Percentiles rank a stretch among this genome's conserved stretches.
Conservation (phyloP, 2,329 filamentous ascomycete species). For the Xylariomycetidae sp. region DNA sequence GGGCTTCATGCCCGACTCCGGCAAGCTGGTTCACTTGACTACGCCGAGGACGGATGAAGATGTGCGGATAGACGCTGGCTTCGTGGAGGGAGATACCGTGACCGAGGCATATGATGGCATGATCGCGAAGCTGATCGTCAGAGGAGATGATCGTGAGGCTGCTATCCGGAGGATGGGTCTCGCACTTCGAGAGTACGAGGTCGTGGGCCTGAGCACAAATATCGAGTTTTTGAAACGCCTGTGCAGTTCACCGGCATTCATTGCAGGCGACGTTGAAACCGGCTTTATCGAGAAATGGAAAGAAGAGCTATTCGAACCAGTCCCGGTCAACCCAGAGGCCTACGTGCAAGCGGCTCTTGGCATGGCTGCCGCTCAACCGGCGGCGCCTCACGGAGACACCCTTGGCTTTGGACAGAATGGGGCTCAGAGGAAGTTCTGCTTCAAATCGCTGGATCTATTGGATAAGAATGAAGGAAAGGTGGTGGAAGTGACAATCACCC, state of each 20-base stretch:
- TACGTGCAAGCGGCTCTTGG: constrained; percentile 84
- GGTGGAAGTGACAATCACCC: constrained; percentile 44
- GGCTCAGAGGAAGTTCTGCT: constrained; percentile 40
- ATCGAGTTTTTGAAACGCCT: constrained; percentile 93
- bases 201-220: constrained; percentile 89
- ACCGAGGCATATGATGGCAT: constrained; percentile 96
- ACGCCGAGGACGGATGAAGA: constrained; percentile 65
- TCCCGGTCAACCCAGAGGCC: constrained; percentile 60
- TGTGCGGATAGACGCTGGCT: constrained; percentile 88
- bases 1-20: constrained; percentile 92
- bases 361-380: constrained; percentile 44
- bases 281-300: constrained; percentile 91
- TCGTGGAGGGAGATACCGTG: constrained; percentile 84
- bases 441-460: constrained; percentile 54
- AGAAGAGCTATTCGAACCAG: constrained; percentile 66
- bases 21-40: constrained; percentile 74
- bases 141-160: constrained; percentile 69
- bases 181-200: constrained; percentile 82
- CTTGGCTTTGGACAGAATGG: constrained; percentile 49
- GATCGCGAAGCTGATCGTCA: constrained; percentile 96
- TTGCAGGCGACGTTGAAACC: constrained; percentile 85
- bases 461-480: constrained; percentile 59
- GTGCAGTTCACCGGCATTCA: constrained; percentile 74
- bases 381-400: constrained; percentile 38
- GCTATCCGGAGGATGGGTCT: constrained; percentile 76